These are phyloP conservation scores for Phytophthora tubulina DNA, from an alignment of 352 stramenopile genomes.

Conservation along the genomic window DNA sequence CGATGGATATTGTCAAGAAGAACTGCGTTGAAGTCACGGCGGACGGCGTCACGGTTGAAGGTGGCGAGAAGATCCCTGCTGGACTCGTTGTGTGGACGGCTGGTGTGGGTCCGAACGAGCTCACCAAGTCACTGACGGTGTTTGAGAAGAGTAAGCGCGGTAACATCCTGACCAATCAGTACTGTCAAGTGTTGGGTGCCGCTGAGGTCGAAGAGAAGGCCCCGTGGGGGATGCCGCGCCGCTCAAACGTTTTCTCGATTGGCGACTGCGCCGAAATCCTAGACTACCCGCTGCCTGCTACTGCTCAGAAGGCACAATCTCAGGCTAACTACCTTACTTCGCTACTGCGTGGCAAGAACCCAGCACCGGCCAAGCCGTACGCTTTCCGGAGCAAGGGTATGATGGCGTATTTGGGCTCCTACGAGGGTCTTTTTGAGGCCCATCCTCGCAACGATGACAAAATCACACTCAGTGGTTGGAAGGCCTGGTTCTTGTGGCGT, in stretches of 20 bases:
- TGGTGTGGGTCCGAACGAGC: constrained; percentile 78
- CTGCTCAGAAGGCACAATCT: constrained; percentile 92
- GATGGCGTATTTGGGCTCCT: constrained; percentile 96
- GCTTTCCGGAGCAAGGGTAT: constrained; percentile 88
- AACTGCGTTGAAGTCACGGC: constrained; percentile 76
- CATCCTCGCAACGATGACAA: constrained; percentile 56
- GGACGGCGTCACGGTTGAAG: constrained; percentile 71
- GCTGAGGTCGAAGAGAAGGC: constrained; percentile 64
- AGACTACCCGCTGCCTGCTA: constrained; percentile 89
- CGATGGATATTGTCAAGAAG: constrained; percentile 85
- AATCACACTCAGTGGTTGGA: constrained; percentile 84
- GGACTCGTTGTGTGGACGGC: constrained; percentile 84
- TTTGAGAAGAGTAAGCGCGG: constrained; percentile 85
- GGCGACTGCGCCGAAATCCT: constrained; percentile 94
- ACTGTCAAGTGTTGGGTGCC: constrained; percentile 78
- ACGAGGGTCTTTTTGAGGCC: constrained; percentile 92
- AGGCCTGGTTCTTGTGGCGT: constrained; percentile 94
- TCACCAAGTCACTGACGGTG: constrained; percentile 78
- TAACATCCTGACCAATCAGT: constrained; percentile 87
- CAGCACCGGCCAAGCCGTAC: constrained; percentile 65
- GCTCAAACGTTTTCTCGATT: constrained; percentile 94
- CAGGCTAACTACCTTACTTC: constrained; percentile 74
- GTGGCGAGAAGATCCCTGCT: constrained; percentile 63
- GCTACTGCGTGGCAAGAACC: constrained; percentile 67
- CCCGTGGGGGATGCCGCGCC: constrained; percentile 71